Base-by-base conservation (phyloP, 495 filamentous ascomycete genomes). In the Oidiodendron maius region DNA sequence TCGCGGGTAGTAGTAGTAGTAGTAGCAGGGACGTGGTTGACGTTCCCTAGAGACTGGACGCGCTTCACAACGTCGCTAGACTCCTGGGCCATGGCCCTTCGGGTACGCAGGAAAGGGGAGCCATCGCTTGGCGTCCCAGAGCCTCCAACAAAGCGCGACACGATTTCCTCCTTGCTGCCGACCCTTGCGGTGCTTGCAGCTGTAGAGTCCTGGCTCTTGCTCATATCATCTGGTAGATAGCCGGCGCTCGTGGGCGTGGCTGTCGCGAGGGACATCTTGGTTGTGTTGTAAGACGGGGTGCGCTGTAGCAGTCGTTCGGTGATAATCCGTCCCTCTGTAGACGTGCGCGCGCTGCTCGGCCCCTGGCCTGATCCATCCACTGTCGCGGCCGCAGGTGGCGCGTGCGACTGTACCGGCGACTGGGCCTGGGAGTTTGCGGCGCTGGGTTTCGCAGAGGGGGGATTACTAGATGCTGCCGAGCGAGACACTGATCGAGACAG, bases 271-370 rank as follows among this genome's bases (percentile, higher is more conserved):
- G 77, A 78, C 75, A 80, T 81, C 56, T 76, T 73, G 36, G 81
- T 80, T 12, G 74, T 73, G 50, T 76, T 71, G 34, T 77, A 67
- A 9, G 75, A 77, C 5, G 74, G 69, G 24, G 66, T 70, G 42
- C 80, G 70, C 57, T 81, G 74, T 3, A 84, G 68, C 16, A 84
- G 63, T 40, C 78, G 66, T 2, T 77, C 72, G 13, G 80, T 83
- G 47, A 83, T 71, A 34, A 71, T 68, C 44, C 74, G 63, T 23
- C 41, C 48, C 43, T 54, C 30, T 10, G 38, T 39, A 37, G 21
- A 57, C 37, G 41, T 18, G 18, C 39, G 49, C 30, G 44, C 13
- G 15, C 11, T 8, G 39, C 40, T 40, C 18, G 36, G 50, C 24
- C 23, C 62, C 53, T 43, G 46, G 44, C 45, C 25, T 36, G 36